Base-by-base conservation (phyloP, 805 yeast genomes). In the Candida jianshihensis region DNA sequence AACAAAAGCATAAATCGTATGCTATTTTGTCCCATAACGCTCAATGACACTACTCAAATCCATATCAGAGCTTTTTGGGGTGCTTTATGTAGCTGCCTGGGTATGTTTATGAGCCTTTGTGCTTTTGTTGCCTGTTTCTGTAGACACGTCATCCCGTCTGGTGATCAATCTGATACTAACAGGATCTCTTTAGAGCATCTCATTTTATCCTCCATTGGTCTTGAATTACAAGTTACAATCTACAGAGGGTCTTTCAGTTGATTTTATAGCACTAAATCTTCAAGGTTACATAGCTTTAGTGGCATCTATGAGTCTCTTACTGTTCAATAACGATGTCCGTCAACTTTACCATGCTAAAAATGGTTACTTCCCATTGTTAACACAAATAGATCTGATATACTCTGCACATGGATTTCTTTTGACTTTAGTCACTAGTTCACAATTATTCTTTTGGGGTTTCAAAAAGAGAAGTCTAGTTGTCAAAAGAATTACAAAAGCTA, bases 231-330 rank as follows among this genome's bases (percentile, higher is more conserved):
- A 44, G 19, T 51, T 62, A 13, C 55, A 51, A 35, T 61, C 72
- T 0, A 57, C 78, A 0, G 71, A 70, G 35, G 76, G 77, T 0
- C 48, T 73, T 2, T 73, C 79, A 0, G 44, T 64, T 4, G 81
- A 74, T 43, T 71, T 64, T 39, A 51, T 70, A 3, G 52, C 63
- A 18, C 40, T 74, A 33, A 74, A 73, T 44, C 57, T 63, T 3
- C 46, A 66, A 2, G 81, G 81, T 0, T 73, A 73, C 41, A 29
- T 62, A 3, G 65, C 71, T 13, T 56, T 71, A 31, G 47, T 70
- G 4, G 35, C 53, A 1, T 71, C 78, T 1, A 54, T 71, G 44
- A 43, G 50, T 6, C 44, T 73, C n/a, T 71, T 72, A 47, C 37
- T 68, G 16, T 68, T 51, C 53, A 58, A 51, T 40, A 4, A 46